Evolutionary conservation across 345 rosid genomes (phyloP).

Genomic region (Citropsis articulata): DNA sequence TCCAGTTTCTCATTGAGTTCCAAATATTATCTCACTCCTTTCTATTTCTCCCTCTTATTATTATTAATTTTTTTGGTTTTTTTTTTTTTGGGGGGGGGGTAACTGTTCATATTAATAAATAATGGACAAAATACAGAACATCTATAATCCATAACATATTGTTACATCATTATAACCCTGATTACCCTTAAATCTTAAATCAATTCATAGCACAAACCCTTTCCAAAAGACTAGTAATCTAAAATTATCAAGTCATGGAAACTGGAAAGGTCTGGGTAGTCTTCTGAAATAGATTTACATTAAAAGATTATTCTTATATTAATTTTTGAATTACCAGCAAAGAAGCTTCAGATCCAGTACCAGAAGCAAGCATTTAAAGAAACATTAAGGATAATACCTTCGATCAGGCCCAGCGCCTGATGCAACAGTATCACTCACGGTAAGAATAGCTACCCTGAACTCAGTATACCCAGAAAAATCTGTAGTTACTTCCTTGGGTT

Average conservation of each 20-base stretch:
- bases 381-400: constrained; percentile 47
- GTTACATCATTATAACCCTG: background rate
- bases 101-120: no score
- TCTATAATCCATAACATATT: background rate
- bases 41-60: background rate
- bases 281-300: background rate
- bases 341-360: background rate
- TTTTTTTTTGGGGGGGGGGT: no score
- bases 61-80: no score
- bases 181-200: background rate
- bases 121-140: no score
- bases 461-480: constrained; percentile 30
- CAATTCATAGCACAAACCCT: background rate
- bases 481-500: constrained; percentile 19
- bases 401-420: constrained; percentile 85
- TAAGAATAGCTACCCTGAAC: constrained; percentile 70
- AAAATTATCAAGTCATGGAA: background rate
- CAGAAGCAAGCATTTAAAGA: background rate
- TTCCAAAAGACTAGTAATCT: background rate
- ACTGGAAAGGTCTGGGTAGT: background rate
- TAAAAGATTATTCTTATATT: background rate
- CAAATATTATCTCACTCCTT: background rate
- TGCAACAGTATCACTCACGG: constrained; percentile 93
- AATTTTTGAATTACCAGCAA: background rate
- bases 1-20: background rate